Base-by-base conservation (phyloP, 768 basidiomycete genomes). In the Sporobolomyces phaffii region DNA sequence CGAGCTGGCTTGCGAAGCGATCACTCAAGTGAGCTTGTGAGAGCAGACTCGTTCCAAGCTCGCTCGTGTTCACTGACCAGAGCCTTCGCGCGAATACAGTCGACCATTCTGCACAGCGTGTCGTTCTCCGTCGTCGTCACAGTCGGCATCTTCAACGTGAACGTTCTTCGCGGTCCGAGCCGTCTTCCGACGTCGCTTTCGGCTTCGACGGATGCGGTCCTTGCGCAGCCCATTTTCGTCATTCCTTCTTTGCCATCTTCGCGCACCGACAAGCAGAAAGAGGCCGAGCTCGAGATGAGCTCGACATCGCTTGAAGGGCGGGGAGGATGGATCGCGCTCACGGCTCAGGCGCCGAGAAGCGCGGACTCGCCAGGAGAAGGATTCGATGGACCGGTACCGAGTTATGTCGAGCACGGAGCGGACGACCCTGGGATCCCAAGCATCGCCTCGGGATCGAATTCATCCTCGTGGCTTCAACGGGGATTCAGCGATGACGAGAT, bases 31-130 rank as follows among this genome's bases (percentile, higher is more conserved):
- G 4, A 7, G 64, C n/a, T 2, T 31, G 29, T 17, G 2, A 0
- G 1, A 4, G n/a, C n/a, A n/a, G n/a, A n/a, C n/a, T n/a, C n/a
- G n/a, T 13, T 2, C 43, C 31, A 10, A 5, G 34, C 59, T 5
- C 59, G 65, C 22, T 49, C 69, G 5, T 5, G 79, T 83, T 34
- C 85, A 87, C 57, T 88, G 18, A 83, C 87, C 33, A 87, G 91
- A 75, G 86, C 88, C n/a, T n/a, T n/a, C n/a, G n/a, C n/a, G n/a
- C n/a, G n/a, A n/a, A n/a, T n/a, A 0, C 90, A 93, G 76, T 78
- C 82, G 5, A 90, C 91, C 1, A 82, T 93, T 17, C 81, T 94
- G 38, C 93, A 96, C 77, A 80, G 81, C n/a, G 84, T 94, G 28
- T 81, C 84, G 1, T 98, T 96, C 78, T 81, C 83, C 44, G 79